Conservation (phyloP, 805 yeast genomes). For the Teunomyces aglyptinius region DNA sequence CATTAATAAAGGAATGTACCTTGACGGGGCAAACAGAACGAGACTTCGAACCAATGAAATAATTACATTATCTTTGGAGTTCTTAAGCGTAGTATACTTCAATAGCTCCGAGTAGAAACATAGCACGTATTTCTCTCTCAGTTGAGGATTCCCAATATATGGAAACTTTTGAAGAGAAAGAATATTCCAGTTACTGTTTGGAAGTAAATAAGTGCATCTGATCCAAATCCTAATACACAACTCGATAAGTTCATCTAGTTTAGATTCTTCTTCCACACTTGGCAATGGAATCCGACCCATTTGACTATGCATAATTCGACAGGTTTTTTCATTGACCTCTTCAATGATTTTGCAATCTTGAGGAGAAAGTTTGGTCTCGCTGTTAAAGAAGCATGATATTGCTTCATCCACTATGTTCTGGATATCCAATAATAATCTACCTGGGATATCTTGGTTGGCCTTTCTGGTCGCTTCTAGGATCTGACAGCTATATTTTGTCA, state of each 20-base stretch:
- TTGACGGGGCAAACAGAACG: slow-evolving; percentile 23
- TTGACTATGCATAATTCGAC: slow-evolving; percentile 19
- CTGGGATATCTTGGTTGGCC: slow-evolving; percentile 3
- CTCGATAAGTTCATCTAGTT: slow-evolving; percentile 24
- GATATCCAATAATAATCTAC: slow-evolving; percentile 5
- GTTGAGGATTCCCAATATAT: slow-evolving; percentile 36
- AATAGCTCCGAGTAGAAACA: slow-evolving; percentile 27
- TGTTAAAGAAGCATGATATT: background rate
- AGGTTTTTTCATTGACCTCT: slow-evolving; percentile 6
- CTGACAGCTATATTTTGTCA: slow-evolving; percentile 3
- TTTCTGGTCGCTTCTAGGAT: slow-evolving; percentile 6
- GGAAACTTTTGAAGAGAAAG: slow-evolving; percentile 37
- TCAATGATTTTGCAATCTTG: background rate
- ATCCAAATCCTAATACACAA: slow-evolving; percentile 31
- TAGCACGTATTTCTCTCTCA: slow-evolving; percentile 33
- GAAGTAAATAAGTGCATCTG: slow-evolving; percentile 13
- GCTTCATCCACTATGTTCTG: slow-evolving; percentile 3
- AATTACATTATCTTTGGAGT: slow-evolving; percentile 22
- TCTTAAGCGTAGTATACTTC: slow-evolving; percentile 16
- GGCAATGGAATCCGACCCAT: slow-evolving; percentile 38
- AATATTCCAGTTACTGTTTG: slow-evolving; percentile 32
- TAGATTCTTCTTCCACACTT: slow-evolving; percentile 19
- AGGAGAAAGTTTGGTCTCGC: background rate
- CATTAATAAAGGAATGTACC: slow-evolving; percentile 24
- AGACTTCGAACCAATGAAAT: slow-evolving; percentile 23